Evolutionary conservation across 2,329 filamentous ascomycete genomes (phyloP), one percentile per base, ranked within the genome.

Genomic region (Trichoderma cornu-damae): DNA sequence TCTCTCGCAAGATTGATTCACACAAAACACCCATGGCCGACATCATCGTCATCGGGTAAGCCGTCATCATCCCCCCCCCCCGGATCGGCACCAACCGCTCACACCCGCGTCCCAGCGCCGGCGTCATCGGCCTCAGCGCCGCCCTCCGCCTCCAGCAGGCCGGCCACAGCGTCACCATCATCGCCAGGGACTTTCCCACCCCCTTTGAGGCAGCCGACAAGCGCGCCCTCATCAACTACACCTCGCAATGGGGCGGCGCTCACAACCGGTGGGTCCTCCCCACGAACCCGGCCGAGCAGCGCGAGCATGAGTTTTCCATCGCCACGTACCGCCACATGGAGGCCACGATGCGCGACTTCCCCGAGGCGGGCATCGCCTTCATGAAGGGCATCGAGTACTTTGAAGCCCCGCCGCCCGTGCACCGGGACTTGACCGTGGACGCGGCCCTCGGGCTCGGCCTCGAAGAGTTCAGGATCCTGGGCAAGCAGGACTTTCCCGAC

Each of bases 231-330:
- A 75, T 79, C 64, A 75, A 80, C 68, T 80, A 73, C 65, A 74
- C 77, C n/a, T 79, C 78, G 20, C 74, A 75, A 4, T 80, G 77
- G 77, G 77, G 70, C 50, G 78, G 78, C 18, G 77, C 78, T 1
- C 77, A 80, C 63, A 79, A 78, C 66, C 73, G 77, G 48, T 76
- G 72, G 66, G 70, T 78, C 7, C 71, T 72, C 1, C 35, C 65
- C 64, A 7, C 68, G 7, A 60, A 65, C 5, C 65, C 68, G 32
- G 65, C 65, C 4, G 68, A 70, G 37, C 66, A 65, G 51, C 68
- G 73, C 30, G 77, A 80, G 59, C 77, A 79, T 61, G 66, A 55
- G 35, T 70, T 78, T 63, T 69, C 76, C 12, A 63, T 77, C 12
- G 63, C 58, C 11, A 79, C 77, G 8, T 79, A 71, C 65, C 64